phyloP scores from a whole-genome alignment of 78 protist genomes.

The Dictyostelium purpureum region DNA sequence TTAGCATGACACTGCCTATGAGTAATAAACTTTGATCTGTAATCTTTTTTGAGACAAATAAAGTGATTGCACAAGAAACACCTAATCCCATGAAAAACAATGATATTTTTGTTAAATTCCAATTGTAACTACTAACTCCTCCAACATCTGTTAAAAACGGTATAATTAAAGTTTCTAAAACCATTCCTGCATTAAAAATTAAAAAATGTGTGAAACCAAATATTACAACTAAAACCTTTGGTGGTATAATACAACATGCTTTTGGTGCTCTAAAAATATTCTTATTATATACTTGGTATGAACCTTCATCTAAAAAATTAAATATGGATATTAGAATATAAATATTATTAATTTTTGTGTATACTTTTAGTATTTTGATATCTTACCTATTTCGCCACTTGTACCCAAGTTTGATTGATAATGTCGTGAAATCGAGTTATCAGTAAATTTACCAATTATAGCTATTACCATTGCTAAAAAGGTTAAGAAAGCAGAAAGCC shows the following conservation, averaged over 20 bases:
- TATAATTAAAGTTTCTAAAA: conserved; percentile 46
- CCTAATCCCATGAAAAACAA: conserved; percentile 49
- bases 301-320: background rate
- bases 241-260: conserved; percentile 39
- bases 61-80: conserved; percentile 10
- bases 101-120: conserved; percentile 47
- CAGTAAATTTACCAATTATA: conserved; percentile 26
- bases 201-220: conserved; percentile 26
- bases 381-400: background rate
- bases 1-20: background rate
- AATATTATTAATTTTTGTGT: background rate
- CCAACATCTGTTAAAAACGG: conserved; percentile 30
- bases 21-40: background rate
- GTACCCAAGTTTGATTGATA: background rate
- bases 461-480: background rate
- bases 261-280: background rate
- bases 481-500: conserved; percentile 35
- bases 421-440: conserved; percentile 28
- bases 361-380: background rate
- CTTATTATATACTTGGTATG: background rate
- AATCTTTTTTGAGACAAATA: background rate
- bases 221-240: conserved; percentile 1
- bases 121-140: conserved; percentile 39
- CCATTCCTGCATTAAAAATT: conserved; percentile 45
- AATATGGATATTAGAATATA: background rate